Evolutionary conservation across 495 filamentous ascomycete genomes (phyloP).

Genomic region (Penicillium maclennaniae): DNA sequence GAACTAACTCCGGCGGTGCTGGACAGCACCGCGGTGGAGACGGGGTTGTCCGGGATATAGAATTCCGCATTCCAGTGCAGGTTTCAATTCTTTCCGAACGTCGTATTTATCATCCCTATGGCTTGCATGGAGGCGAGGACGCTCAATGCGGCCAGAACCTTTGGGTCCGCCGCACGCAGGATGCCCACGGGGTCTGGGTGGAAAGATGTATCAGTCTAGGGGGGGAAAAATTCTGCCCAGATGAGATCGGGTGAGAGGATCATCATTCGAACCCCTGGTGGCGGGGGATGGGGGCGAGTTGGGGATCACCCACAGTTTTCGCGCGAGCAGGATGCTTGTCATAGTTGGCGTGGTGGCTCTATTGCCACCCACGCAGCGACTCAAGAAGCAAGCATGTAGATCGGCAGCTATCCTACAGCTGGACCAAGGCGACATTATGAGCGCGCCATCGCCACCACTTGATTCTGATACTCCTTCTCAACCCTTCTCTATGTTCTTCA

Average conservation of each 20-base stretch:
- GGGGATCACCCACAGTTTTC: conserved; percentile 14
- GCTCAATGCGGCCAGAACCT: conserved; percentile 37
- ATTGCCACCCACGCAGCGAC: conserved; percentile 24
- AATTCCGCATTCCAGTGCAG: conserved; percentile 57
- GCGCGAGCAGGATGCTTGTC: conserved; percentile 20
- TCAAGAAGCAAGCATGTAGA: conserved; percentile 32
- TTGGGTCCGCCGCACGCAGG: conserved; percentile 51
- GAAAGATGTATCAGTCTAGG: conserved; percentile 71
- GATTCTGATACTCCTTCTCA: neutral
- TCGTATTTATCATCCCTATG: conserved; percentile 82
- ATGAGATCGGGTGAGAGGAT: conserved; percentile 83
- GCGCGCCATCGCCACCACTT: too few relatives aligned
- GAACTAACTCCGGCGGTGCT: conserved; percentile 59
- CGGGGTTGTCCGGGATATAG: conserved; percentile 36
- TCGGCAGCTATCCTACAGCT: neutral
- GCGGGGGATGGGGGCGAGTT: conserved; percentile 40
- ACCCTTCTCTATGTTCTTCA: too few relatives aligned
- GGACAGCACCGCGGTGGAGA: conserved; percentile 38
- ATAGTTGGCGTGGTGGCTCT: conserved; percentile 30
- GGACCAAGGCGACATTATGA: neutral
- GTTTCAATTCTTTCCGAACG: conserved; percentile 84
- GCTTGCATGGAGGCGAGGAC: conserved; percentile 76
- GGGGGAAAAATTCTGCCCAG: conserved; percentile 75
- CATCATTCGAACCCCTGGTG: conserved; percentile 52
- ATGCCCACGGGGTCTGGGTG: conserved; percentile 35